These are phyloP conservation scores for Ensete glaucum DNA, from an alignment of 176 grass and related monocot species.

Conservation along the genomic window DNA sequence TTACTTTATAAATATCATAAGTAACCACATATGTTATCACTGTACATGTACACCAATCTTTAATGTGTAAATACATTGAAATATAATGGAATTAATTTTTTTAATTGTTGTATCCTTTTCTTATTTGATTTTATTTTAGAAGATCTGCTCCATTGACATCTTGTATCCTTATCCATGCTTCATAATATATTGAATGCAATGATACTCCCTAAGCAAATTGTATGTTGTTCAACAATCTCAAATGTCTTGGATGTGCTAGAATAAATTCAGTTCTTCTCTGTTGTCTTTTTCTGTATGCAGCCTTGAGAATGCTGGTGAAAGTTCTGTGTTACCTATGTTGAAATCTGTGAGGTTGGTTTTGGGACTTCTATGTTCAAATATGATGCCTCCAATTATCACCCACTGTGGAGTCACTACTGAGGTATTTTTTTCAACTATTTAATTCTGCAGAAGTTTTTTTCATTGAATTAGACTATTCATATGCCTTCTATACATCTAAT, in stretches of 20 bases:
- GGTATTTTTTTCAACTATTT: conserved; percentile 31
- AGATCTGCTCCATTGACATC: no score
- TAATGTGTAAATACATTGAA: no score
- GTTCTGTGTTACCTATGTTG: conserved; percentile 68
- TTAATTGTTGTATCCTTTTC: no score
- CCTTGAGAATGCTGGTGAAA: conserved; percentile 92
- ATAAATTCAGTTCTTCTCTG: not conserved
- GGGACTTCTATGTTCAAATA: conserved; percentile 34
- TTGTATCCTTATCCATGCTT: no score
- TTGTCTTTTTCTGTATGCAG: conserved; percentile 32
- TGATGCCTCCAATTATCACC: conserved; percentile 10
- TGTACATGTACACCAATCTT: no score
- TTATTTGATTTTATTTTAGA: no score
- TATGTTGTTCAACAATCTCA: not conserved
- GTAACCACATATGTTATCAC: no score
- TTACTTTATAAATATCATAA: no score
- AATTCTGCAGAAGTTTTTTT: not conserved
- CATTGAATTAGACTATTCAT: not conserved
- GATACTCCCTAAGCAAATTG: not conserved
- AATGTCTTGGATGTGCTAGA: no score
- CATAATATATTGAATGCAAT: no score
- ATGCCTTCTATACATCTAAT: not conserved
- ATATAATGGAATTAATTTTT: no score
- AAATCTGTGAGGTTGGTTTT: conserved; percentile 78
- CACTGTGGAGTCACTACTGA: conserved; percentile 44